Evolutionary conservation across 495 filamentous ascomycete species (phyloP), one percentile per base, ranked within the genome.

Genomic region (Amniculicola lignicola): DNA sequence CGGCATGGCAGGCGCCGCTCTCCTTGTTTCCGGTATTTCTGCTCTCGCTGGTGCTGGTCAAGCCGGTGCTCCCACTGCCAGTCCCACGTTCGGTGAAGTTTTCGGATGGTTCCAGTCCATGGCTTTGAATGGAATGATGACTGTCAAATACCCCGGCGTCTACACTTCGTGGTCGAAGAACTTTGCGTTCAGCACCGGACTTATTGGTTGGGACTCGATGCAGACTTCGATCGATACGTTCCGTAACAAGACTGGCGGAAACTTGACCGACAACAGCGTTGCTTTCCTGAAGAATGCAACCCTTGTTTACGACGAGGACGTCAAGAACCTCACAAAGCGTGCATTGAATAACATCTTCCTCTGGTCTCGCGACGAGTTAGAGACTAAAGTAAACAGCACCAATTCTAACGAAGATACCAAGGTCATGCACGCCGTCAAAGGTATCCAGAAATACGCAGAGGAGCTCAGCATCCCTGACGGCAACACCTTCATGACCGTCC

Each of bases 401-500:
- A 51, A 57, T 5, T 4, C 11, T 10, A 43, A 35, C 11, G 29
- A 25, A 14, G 63, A 71, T 27, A 69, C 56, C 64, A 80, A 77
- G 51, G 53, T 72, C 24, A 65, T 75, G 47, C 73, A 77, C 39
- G 63, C 74, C 24, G 81, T 90, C 15, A 70, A 75, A 11, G 89
- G 88, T 41, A 83, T 96, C 47, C 77, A 89, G 67, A 84, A 77
- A 1, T 89, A 87, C 63, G 82, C 81, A 19, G 81, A 95, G 59
- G 77, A 91, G 66, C 77, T 96, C 19, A 78, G 78, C 50, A 87
- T 98, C 49, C 93, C 93, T 6, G 80, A 87, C 47, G 82, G 87
- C 9, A 93, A 97, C 70, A 90, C 89, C 6, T 98, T 98, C 72
- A 95, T 98, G 92, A 96, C 93, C 0, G 82, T 96, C 4, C 75